Base-by-base conservation (phyloP, 2,329 filamentous ascomycete genomes). In the Fusarium robinianum region DNA sequence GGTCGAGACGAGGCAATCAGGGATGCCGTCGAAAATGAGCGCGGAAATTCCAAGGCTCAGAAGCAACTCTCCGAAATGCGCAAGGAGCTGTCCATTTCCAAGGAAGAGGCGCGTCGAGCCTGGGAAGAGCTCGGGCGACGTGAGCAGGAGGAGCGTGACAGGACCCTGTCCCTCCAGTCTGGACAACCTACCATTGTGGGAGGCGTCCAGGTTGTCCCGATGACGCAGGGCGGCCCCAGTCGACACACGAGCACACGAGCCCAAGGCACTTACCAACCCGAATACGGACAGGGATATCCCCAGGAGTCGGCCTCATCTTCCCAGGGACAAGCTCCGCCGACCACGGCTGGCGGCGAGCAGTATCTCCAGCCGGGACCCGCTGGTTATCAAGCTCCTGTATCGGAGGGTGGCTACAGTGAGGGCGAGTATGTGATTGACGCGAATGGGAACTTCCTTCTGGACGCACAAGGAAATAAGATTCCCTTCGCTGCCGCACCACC, bases 81-180 rank as follows among this genome's bases (percentile, higher is more conserved):
- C 59, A 88, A 94, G 52, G 94, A 99, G 69, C 76, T 97, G 25
- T 81, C 87, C 60, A 99, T 99, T 49, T 95, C 91, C 25, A 96
- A 96, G 64, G 92, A 96, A 58, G 94, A 99, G 69, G 92, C 94
- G 7, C 84, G 92, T 23, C 83, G 94, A 44, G 94, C 94, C 2
- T 99, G 94, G 94, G 94, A 99, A 71, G 94, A 97, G 68, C 81
- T 99, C 2, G 94, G 94, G 16, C 81, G 92, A 37, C 83, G 90
- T 37, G 94, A 97, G 68, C 90, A 96, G 63, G 89, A 95, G 68
- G 92, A 96, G 68, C 83, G 92, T 5, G 91, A 96, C 53, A 81
- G 89, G 31, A 94, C 88, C 2, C 78, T 83, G 18, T 90, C 89
- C n/a, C 74, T 99, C 16, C 85, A 94, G 60, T 87, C 88, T 51